A percentile compares a stretch with the other conserved stretches of the same genome.
Conservation (phyloP, 352 stramenopile species). For the Globisporangium ultimum region DNA sequence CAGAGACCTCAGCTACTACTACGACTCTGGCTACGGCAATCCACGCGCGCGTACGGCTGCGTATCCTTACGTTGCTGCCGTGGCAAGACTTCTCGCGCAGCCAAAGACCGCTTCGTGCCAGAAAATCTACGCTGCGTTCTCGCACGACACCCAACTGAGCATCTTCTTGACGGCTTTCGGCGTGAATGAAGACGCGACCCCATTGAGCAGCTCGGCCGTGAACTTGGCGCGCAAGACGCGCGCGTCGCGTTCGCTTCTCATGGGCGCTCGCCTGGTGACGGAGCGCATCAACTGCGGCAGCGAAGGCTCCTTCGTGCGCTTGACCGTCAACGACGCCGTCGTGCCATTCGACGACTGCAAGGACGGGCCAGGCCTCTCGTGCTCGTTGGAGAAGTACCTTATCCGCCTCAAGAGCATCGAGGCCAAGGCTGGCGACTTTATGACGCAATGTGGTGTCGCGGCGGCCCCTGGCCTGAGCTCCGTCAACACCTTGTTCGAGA, state of each 20-base stretch:
- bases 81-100: conserved; percentile 39
- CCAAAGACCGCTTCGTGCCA: conserved; percentile 42
- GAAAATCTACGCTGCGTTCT: conserved; percentile 52
- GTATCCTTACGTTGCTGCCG: conserved; percentile 37
- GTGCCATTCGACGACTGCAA: conserved; percentile 39
- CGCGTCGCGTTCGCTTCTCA: conserved; percentile 37
- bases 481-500: conserved; percentile 41
- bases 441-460: conserved; percentile 31
- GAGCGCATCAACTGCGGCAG: conserved; percentile 40
- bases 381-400: conserved; percentile 34
- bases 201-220: conserved; percentile 31
- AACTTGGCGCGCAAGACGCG: conserved; percentile 34
- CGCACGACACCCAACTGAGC: conserved; percentile 55
- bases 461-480: conserved; percentile 28
- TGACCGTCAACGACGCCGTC: conserved; percentile 50
- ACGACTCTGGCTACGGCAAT: conserved; percentile 44
- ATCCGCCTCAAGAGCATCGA: conserved; percentile 35
- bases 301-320: conserved; percentile 36
- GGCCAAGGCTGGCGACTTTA: conserved; percentile 40
- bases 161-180: conserved; percentile 40
- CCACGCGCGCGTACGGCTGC: conserved; percentile 36
- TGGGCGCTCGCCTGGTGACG: conserved; percentile 43
- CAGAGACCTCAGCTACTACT: conserved; percentile 56
- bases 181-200: conserved; percentile 33
- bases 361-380: conserved; percentile 44